A percentile compares a stretch with the other conserved stretches of the same genome.
Evolutionary conservation across 345 rosid species (phyloP).

Genomic region (Sapria himalayana): DNA sequence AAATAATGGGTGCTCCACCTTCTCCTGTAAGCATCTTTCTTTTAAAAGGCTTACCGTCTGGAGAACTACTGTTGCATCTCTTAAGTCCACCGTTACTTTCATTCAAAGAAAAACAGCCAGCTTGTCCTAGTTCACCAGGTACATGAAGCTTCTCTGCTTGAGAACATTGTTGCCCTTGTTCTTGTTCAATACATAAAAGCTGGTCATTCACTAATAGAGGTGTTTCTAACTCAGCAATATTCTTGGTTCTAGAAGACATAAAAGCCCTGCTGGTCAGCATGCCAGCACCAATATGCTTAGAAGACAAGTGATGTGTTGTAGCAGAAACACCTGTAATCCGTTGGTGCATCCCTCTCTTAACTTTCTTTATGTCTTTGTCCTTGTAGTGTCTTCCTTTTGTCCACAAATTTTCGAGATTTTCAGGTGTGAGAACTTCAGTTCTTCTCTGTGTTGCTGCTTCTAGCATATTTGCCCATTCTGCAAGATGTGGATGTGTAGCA

Average conservation of each 20-base stretch:
- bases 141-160: constrained; percentile 13
- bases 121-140: constrained; percentile 11
- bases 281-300: constrained; percentile 7
- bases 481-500: constrained; percentile 20
- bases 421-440: constrained; percentile 87
- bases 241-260: constrained; percentile 18
- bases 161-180: constrained; percentile 7
- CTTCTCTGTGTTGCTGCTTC: constrained; percentile 84
- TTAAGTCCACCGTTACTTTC: constrained; percentile 43
- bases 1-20: constrained; percentile 35
- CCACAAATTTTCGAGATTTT: constrained; percentile 99
- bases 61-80: constrained; percentile 74
- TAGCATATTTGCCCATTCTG: constrained; percentile 65
- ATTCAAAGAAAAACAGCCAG: constrained; percentile 13
- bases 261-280: constrained; percentile 10
- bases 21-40: constrained; percentile 30
- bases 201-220: constrained; percentile 19
- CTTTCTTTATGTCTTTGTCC: constrained; percentile 42
- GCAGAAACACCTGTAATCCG: constrained; percentile 10
- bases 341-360: constrained; percentile 13
- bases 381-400: constrained; percentile 84
- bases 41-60: constrained; percentile 30
- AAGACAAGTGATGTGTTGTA: background rate
- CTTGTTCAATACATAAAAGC: constrained; percentile 14
- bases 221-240: constrained; percentile 15